Evolutionary conservation across 2,329 filamentous ascomycete genomes (phyloP), one percentile per base, ranked within the genome.

Genomic region (Ceratocystis cacaofunesta): DNA sequence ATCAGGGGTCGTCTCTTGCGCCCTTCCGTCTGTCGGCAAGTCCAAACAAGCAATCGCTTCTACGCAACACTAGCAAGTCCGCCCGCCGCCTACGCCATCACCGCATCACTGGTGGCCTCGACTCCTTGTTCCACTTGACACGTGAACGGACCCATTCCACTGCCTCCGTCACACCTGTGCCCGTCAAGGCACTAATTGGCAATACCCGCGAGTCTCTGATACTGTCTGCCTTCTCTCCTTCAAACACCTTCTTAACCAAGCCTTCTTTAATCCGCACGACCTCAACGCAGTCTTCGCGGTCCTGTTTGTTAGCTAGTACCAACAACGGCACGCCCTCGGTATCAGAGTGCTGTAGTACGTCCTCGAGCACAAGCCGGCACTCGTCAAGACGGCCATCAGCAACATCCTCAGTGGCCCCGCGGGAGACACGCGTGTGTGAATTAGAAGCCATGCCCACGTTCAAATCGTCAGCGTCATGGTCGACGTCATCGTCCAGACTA

Each of bases 231-330:
- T 92, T 94, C 73, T 95, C 90, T 22, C 94, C 90, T 78, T 97
- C 92, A 78, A 96, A 94, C 25, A 99, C 92, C 77, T 89, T 91
- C 76, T 95, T 88, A 63, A 99, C 92, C 65, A 97, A 80, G 0
- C 92, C 94, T 75, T 99, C 94, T 77, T 99, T 99, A 73, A 99
- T 96, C 69, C 91, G 81, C 68, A 97, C 92, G 1, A 96, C 94
- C 80, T 99, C 94, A 63, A 97, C 89, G 70, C 92, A 97, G 75
- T 97, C 94, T 76, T 99, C 94, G 1, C 92, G 80, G 74, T 99
- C 94, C 77, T 99, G 94, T 77, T 99, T 99, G 74, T 99, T 99
- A 68, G 94, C 94, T 69, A 99, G 78, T 61, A 99, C 89, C 65
- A 99, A 77, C 65, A 99, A 80, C 25, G 94, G 94, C 68, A 99